Evolutionary conservation across 2,329 filamentous ascomycete species (phyloP), one percentile per base, ranked within the genome.

Genomic region (Exophiala sideris): DNA sequence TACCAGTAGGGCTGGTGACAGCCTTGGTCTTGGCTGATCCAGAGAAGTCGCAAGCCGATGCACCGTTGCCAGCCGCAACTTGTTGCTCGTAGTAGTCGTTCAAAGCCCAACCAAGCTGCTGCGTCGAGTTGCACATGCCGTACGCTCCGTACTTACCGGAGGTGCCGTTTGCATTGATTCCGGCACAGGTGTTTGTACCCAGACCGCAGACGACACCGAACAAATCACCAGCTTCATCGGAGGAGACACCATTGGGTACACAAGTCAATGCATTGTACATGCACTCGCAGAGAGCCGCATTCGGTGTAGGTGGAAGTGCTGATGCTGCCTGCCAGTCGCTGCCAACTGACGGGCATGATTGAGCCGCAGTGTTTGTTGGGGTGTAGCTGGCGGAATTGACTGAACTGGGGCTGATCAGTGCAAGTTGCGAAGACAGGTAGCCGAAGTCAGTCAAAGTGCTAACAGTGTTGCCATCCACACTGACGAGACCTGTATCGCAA

Each of bases 251-350:
- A 44, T 78, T 71, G 42, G 80, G 76, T 57, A 90, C 83, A 75
- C 94, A 99, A 55, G 76, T 75, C 53, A 95, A 76, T 41, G 83
- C 84, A 60, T 82, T 76, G 70, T 82, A 80, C 89, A 96, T 96
- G 82, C 94, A 99, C 54, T 79, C 72, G 80, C 94, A 99, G 44
- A 95, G 84, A 41, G 83, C 67, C 42, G 82, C 68, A 75, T 97
- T 89, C 60, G 91, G 91, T 9, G 82, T 82, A 8, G 91, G 92
- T 24, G 94, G 94, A 33, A 99, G 88, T 54, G 75, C 76, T 40
- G 79, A 77, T 58, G 80, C 78, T 49, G 89, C 87, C 62, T 79
- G 76, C 92, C 94, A 99, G 67, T 75, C 76, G 35, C 72, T 62
- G 64, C 72, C 76, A 53, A 85, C 73, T 12, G 75, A 75, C 20